A percentile compares a stretch with the other conserved stretches of the same genome.
Conservation (phyloP, 352 stramenopile species). For the Phytophthora chlamydospora region DNA sequence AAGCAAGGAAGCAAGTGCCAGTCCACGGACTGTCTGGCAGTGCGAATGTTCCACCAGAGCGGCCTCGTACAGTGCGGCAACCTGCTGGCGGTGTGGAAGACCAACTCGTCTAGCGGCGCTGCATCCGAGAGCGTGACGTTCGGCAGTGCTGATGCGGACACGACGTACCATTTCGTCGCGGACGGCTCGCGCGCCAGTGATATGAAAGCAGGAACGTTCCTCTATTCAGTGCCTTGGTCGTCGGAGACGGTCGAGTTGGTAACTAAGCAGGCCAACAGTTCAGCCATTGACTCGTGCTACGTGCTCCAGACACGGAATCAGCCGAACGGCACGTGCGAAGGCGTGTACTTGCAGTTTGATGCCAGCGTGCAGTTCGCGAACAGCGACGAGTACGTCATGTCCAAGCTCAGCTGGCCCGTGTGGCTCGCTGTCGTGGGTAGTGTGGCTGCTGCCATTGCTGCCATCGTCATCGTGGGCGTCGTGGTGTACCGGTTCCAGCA, state of each 20-base stretch:
- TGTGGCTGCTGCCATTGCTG: conserved; percentile 52
- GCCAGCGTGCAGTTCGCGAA: conserved; percentile 59
- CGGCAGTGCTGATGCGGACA: conserved; percentile 18
- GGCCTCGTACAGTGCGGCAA: conserved; percentile 71
- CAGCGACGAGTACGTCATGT: conserved; percentile 67
- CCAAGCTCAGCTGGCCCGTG: conserved; percentile 50
- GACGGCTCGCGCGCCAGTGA: conserved; percentile 70
- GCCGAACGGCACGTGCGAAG: conserved; percentile 59
- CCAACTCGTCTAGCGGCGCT: conserved; percentile 30
- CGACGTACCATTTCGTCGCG: conserved; percentile 74
- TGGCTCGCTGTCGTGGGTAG: conserved; percentile 68
- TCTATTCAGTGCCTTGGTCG: conserved; percentile 52
- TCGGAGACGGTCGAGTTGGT: conserved; percentile 25
- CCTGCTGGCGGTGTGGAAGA: conserved; percentile 75
- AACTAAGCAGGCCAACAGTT: conserved; percentile 42
- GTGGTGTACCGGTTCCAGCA: conserved; percentile 56
- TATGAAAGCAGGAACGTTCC: conserved; percentile 70
- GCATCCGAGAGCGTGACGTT: conserved; percentile 17
- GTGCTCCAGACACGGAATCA: conserved; percentile 78
- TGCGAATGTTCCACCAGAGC: conserved; percentile 67
- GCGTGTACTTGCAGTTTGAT: conserved; percentile 74
- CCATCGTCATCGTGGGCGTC: conserved; percentile 53
- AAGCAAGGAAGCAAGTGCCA: conserved; percentile 56
- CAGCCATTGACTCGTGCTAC: conserved; percentile 62
- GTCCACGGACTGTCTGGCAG: conserved; percentile 66